Percentiles rank a stretch among this genome's conserved stretches.
Conservation (phyloP, 2,329 filamentous ascomycete species). For the Dissoconium aciculare region DNA sequence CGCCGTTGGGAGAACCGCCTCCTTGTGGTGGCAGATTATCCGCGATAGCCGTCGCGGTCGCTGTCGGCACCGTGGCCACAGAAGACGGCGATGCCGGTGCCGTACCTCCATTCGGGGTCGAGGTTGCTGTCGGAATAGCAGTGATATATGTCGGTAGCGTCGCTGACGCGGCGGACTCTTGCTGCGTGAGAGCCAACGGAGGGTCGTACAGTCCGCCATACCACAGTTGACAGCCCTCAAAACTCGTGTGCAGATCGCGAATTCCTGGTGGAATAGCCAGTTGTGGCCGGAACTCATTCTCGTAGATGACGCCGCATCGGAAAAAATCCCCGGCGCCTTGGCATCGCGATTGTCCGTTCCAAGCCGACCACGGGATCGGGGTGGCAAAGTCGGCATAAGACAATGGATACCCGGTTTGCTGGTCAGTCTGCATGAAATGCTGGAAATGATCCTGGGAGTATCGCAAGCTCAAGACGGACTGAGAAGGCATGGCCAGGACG, state of each 20-base stretch:
- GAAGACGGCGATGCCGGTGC: not conserved
- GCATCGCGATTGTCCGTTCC: slow-evolving; percentile 16
- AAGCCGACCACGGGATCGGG: slow-evolving; percentile 19
- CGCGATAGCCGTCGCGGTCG: not conserved
- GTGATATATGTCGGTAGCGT: too few species aligned
- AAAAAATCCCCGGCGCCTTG: slow-evolving; percentile 5
- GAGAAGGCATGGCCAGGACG: slow-evolving; percentile 18
- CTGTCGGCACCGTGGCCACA: not conserved
- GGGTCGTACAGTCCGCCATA: slow-evolving; percentile 21
- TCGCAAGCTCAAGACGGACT: slow-evolving; percentile 18
- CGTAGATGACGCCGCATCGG: slow-evolving; percentile 15
- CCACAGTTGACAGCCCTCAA: slow-evolving; percentile 17
- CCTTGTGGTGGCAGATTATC: not conserved
- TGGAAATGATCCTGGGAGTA: slow-evolving; percentile 19
- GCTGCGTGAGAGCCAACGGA: slow-evolving; percentile 13
- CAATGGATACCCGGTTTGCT: slow-evolving; percentile 18
- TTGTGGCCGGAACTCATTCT: slow-evolving; percentile 14
- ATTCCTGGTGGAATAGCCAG: slow-evolving; percentile 19
- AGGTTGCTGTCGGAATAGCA: too few species aligned
- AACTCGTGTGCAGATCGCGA: slow-evolving; percentile 14
- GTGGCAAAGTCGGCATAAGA: slow-evolving; percentile 19
- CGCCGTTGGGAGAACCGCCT: too few species aligned
- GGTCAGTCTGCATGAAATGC: slow-evolving; percentile 11
- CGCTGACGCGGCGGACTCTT: slow-evolving; percentile 6
- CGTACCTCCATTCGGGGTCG: too few species aligned